Conservation (phyloP, 2,329 filamentous ascomycete species). For the Cladosporium oxysporum region DNA sequence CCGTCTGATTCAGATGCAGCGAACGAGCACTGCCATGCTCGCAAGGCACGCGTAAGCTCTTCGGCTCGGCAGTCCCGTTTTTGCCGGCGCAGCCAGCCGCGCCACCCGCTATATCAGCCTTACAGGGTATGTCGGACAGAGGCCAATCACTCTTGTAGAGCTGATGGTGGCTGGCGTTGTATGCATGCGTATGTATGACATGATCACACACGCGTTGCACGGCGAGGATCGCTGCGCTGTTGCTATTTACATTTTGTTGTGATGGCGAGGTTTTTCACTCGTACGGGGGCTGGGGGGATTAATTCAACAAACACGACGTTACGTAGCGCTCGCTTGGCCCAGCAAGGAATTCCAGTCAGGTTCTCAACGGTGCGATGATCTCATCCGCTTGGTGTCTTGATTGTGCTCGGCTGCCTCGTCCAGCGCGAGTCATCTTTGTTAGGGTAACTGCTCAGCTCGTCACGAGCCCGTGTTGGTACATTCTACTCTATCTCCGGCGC, state of each 20-base stretch:
- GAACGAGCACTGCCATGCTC: background rate
- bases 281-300: background rate
- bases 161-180: background rate
- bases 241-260: slow-evolving; percentile 4
- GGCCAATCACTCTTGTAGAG: background rate
- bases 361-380: background rate
- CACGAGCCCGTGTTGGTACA: background rate
- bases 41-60: slow-evolving; percentile 6
- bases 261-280: too few relatives aligned
- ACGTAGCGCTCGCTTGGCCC: background rate
- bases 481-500: background rate
- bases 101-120: slow-evolving; percentile 9
- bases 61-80: slow-evolving; percentile 1
- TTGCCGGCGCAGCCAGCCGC: slow-evolving; percentile 4
- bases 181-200: background rate
- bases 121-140: slow-evolving; percentile 6
- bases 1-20: background rate
- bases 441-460: slow-evolving; percentile 1
- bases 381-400: background rate
- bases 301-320: background rate
- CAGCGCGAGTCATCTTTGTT: background rate
- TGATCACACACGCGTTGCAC: slow-evolving; percentile 1
- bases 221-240: background rate
- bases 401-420: background rate
- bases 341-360: background rate